A percentile compares a stretch with the other conserved stretches of the same genome.
Conservation (phyloP, 257 asterid genomes). For the Salvia miltiorrhiza region DNA sequence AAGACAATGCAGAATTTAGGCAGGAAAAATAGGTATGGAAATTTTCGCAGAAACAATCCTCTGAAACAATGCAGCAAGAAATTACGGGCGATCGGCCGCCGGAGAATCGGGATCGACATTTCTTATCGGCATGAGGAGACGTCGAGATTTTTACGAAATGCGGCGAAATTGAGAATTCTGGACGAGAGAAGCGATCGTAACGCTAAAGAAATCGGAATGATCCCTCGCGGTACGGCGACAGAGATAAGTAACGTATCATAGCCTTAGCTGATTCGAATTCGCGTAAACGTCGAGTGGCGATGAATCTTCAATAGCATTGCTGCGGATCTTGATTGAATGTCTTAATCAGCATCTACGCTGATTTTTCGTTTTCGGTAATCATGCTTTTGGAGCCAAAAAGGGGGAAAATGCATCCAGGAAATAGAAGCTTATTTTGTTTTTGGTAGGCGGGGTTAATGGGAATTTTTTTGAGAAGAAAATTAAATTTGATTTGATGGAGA, state of each 20-base stretch:
- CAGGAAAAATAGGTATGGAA: conserved; percentile 5
- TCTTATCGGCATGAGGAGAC: conserved; percentile 26
- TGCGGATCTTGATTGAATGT: not conserved
- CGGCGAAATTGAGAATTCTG: not conserved
- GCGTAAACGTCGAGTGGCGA: conserved; percentile 11
- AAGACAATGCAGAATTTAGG: conserved; percentile 2
- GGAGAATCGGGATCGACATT: conserved; percentile 39
- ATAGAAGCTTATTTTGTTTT: not conserved
- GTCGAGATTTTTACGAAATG: not conserved
- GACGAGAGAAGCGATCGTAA: not conserved
- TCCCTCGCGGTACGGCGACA: not conserved
- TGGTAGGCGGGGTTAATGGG: not conserved
- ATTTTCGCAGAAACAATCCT: conserved; percentile 28
- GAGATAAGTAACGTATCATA: conserved; percentile 21
- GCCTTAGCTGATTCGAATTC: conserved; percentile 15
- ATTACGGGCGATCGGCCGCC: conserved; percentile 33
- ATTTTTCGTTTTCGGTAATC: not conserved
- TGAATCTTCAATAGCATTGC: not conserved
- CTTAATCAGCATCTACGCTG: not conserved
- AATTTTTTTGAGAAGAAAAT: not conserved
- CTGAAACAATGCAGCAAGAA: conserved; percentile 11
- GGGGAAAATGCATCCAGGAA: not conserved
- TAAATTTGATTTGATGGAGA: not conserved
- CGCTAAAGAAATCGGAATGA: not conserved
- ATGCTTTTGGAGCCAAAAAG: not conserved